A percentile compares a stretch with the other conserved stretches of the same genome.
phyloP scores from a whole-genome alignment of 2,329 filamentous ascomycete species.

The Microdochium bolleyi region DNA sequence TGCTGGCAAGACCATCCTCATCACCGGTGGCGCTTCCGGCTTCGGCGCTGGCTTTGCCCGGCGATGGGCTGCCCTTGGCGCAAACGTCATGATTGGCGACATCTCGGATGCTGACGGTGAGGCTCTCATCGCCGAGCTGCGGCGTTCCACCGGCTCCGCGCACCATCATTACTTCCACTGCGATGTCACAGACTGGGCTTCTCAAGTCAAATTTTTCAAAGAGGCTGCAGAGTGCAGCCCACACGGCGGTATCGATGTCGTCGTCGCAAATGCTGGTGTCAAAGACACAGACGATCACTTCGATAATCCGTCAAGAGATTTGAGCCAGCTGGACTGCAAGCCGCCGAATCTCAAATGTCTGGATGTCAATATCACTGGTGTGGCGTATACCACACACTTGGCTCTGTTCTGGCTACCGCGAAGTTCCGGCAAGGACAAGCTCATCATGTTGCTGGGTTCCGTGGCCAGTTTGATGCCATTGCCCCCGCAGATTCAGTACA shows the following conservation, averaged over 20 bases:
- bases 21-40: conserved; percentile 57
- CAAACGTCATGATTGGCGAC: conserved; percentile 57
- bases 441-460: conserved; percentile 56
- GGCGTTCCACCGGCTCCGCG: conserved; percentile 27
- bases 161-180: conserved; percentile 50
- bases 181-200: conserved; percentile 58
- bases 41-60: conserved; percentile 47
- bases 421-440: conserved; percentile 34
- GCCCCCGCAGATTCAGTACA: conserved; percentile 43
- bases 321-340: conserved; percentile 31
- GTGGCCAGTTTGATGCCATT: conserved; percentile 45
- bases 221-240: conserved; percentile 44
- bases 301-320: conserved; percentile 26
- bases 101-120: conserved; percentile 47
- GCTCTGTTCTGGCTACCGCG: conserved; percentile 50
- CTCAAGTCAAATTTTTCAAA: conserved; percentile 56
- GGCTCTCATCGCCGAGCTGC: conserved; percentile 43
- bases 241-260: conserved; percentile 48
- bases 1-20: conserved; percentile 48
- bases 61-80: conserved; percentile 46
- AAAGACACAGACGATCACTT: conserved; percentile 32
- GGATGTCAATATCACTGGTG: conserved; percentile 56
- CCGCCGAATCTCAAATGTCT: conserved; percentile 44
- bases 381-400: conserved; percentile 58
- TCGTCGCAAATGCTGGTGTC: conserved; percentile 62